These are phyloP conservation scores for Drechslerella stenobrocha DNA, from an alignment of 2,329 filamentous ascomycete species.

Conservation along the genomic window DNA sequence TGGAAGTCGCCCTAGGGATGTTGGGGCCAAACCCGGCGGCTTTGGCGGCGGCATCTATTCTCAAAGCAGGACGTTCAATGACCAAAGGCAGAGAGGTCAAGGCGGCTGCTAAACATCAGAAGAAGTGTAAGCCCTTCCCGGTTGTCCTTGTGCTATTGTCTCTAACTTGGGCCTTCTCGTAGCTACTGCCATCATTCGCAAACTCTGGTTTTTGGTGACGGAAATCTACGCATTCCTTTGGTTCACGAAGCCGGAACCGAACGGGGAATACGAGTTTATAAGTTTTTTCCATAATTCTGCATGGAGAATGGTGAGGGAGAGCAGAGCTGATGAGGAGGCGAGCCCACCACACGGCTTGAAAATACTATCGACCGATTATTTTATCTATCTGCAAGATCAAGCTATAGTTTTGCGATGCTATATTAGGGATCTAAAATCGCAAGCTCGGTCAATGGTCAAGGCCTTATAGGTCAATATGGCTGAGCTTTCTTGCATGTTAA, in stretches of 20 bases:
- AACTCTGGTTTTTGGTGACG: conserved; percentile 33
- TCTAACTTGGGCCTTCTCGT: background rate
- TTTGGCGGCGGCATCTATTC: conserved; percentile 21
- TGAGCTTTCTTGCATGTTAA: no score
- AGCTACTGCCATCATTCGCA: conserved; percentile 31
- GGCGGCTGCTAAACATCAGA: conserved; percentile 19
- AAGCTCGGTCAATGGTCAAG: conserved; percentile 25
- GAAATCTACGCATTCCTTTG: conserved; percentile 40
- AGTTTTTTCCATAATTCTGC: conserved; percentile 29
- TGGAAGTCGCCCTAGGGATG: conserved; percentile 23
- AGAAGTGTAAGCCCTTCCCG: conserved; percentile 27
- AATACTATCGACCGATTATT: conserved; percentile 31
- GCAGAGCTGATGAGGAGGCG: conserved; percentile 10
- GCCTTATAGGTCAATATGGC: background rate
- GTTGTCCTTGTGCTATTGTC: background rate
- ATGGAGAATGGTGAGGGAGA: conserved; percentile 24
- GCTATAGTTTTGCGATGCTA: conserved; percentile 15
- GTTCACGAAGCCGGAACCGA: conserved; percentile 17
- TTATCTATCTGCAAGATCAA: conserved; percentile 41
- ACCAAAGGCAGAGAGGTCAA: conserved; percentile 25
- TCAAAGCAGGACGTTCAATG: conserved; percentile 29
- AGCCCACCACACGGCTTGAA: background rate
- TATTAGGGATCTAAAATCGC: conserved; percentile 19
- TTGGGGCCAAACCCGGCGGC: conserved; percentile 40
- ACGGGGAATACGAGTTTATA: conserved; percentile 28